phyloP scores from a whole-genome alignment of 495 filamentous ascomycete species.

The Xanthoparmelia taractica region DNA sequence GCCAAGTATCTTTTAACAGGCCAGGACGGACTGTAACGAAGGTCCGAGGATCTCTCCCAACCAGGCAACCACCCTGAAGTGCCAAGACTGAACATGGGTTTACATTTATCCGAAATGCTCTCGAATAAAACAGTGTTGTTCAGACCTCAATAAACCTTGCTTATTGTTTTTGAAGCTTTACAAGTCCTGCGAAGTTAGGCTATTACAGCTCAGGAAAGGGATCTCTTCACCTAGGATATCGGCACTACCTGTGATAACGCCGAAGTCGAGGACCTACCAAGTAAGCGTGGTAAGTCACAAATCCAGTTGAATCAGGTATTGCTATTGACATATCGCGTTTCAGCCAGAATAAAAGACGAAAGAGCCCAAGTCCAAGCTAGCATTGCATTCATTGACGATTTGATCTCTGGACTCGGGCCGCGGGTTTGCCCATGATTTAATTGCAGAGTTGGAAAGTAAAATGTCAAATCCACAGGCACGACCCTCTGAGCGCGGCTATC shows the following conservation, averaged over 20 bases:
- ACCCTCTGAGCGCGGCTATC: conserved; percentile 57
- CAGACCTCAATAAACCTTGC: no score
- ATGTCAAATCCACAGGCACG: conserved; percentile 26
- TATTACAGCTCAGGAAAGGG: background rate
- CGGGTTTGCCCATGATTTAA: background rate
- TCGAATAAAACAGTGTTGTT: no score
- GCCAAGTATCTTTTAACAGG: background rate
- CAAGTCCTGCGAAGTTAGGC: no score
- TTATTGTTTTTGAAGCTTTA: no score
- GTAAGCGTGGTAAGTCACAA: background rate
- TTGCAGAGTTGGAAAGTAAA: background rate
- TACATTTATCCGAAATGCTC: background rate
- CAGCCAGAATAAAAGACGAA: background rate
- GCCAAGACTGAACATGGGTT: background rate
- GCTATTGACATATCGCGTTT: background rate
- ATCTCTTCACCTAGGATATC: background rate
- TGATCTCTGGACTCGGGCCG: background rate
- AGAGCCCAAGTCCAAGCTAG: background rate
- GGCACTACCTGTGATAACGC: background rate
- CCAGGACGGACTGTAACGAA: no score
- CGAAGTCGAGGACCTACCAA: background rate
- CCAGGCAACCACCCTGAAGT: no score
- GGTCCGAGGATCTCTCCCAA: no score
- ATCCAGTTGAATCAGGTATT: background rate
- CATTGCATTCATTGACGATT: background rate